Conservation (phyloP, 2,329 filamentous ascomycete species). For the Neoscytalidium dimidiatum region DNA sequence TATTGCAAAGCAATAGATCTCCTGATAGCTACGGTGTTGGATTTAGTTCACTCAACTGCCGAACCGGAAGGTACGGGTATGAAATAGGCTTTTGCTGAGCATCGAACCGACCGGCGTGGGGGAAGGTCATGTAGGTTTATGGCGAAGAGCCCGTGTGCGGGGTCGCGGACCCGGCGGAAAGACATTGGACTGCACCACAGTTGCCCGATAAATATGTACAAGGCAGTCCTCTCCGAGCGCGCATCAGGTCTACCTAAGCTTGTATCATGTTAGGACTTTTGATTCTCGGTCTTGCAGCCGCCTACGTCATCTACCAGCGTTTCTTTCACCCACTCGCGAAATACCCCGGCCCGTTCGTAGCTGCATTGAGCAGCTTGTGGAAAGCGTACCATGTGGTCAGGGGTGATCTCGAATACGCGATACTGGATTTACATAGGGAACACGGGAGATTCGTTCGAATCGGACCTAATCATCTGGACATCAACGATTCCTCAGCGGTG, state of each 20-base stretch:
- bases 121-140: neutral
- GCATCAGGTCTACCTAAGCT: neutral
- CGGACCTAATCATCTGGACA: slow-evolving; percentile 3
- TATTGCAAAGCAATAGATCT: too few relatives aligned
- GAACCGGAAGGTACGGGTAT: neutral
- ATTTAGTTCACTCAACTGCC: neutral
- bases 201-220: neutral
- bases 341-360: slow-evolving; percentile 46
- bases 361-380: slow-evolving; percentile 35
- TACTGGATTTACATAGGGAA: neutral
- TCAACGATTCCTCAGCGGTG: neutral
- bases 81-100: neutral
- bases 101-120: neutral
- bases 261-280: neutral
- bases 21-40: too few relatives aligned
- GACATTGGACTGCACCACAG: neutral
- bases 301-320: slow-evolving; percentile 37
- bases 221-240: neutral
- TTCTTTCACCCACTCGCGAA: slow-evolving; percentile 45
- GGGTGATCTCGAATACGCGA: neutral
- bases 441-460: neutral
- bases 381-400: neutral
- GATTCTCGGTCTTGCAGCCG: neutral
- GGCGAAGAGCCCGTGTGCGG: neutral
- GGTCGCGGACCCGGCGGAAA: neutral